A percentile compares a stretch with the other conserved stretches of the same genome.
Evolutionary conservation across 148 eudicot genomes (phyloP).

Genomic region (Diospyros kaki): DNA sequence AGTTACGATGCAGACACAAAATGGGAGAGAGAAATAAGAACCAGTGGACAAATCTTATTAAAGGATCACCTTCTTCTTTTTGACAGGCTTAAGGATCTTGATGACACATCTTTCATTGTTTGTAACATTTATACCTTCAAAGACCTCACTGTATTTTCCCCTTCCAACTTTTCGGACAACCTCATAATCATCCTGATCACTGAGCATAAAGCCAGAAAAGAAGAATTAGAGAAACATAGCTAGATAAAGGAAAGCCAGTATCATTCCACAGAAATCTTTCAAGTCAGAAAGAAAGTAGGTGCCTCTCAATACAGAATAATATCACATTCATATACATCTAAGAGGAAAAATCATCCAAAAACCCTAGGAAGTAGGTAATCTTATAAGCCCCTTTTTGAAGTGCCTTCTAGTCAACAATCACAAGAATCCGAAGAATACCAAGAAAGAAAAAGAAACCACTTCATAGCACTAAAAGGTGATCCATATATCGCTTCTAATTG

Average conservation of each 20-base stretch:
- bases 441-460: background rate
- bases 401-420: too few relatives aligned
- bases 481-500: too few relatives aligned
- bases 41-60: background rate
- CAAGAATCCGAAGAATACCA: too few relatives aligned
- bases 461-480: background rate
- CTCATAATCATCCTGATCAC: conserved; percentile 43
- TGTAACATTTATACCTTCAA: conserved; percentile 34
- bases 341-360: background rate
- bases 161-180: conserved; percentile 36
- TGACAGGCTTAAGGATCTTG: conserved; percentile 10
- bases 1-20: background rate
- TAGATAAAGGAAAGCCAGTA: background rate
- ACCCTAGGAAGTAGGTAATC: background rate
- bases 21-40: background rate
- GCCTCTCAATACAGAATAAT: background rate
- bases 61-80: conserved; percentile 36
- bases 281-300: background rate
- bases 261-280: background rate
- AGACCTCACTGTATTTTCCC: conserved; percentile 21
- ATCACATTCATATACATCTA: background rate
- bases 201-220: conserved; percentile 1
- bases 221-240: background rate
- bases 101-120: conserved; percentile 35
- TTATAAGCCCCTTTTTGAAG: too few relatives aligned